Evolutionary conservation across 805 yeast genomes (phyloP), one percentile per base, ranked within the genome.

Genomic region (Metschnikowia noctiluminum): DNA sequence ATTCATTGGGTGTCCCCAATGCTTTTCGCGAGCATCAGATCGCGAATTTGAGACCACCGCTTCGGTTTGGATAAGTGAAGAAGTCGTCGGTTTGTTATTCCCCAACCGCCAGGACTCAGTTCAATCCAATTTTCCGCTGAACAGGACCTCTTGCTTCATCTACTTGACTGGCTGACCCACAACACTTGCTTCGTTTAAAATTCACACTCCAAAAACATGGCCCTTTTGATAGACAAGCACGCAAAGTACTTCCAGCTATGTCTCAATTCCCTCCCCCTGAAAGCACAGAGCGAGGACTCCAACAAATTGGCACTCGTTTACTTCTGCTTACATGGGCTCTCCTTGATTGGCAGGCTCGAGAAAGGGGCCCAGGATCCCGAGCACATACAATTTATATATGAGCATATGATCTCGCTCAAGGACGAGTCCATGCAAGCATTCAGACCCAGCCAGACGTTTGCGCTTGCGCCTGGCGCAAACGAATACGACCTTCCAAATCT

Each of bases 301-400:
- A 85, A 85, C 57, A 80, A 78, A 53, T 60, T 89, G 42, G 81
- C 92, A 6, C 64, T 90, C n/a, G 70, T 84, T 2, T 87, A 83
- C 62, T 89, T 89, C 61, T 76, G 87, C 38, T 60, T 89, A 1
- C 73, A 79, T 31, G 91, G 90, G 0, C 69, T 85, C 11, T 79
- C 73, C 28, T 53, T 84, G 11, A 50, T 79, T n/a, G 65, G 68
- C 3, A 56, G 55, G 35, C 59, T 79, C 28, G 50, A 68, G 46
- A 62, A 70, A 52, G 39, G 60, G 2, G 43, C 49, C 11, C 48
- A 57, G 15, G 40, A 42, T 9, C 43, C 44, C 1, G 52, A 60
- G 16, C 69, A 70, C 57, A 59, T 70, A 1, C 61, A 73, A 2
- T 70, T 75, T 69, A 68, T 85, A 7, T 80, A 80, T 54, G 43